Evolutionary conservation across 2,329 filamentous ascomycete genomes (phyloP), one percentile per base, ranked within the genome.

Genomic region (Aspergillus neotritici): DNA sequence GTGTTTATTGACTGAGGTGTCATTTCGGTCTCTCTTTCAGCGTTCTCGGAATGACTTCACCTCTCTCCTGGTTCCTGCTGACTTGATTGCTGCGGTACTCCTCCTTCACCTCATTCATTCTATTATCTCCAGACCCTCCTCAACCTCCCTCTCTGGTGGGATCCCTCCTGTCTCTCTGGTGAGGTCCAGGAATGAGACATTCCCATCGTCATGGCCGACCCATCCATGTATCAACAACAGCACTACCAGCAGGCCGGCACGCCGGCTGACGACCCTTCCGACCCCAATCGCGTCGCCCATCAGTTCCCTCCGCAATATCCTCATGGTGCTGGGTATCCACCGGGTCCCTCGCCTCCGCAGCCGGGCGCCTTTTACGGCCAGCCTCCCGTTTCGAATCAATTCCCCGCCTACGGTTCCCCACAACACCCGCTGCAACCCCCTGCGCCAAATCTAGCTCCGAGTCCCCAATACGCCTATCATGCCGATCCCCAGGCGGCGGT

Each of bases 231-330:
- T 55, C 60, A 69, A 25, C 21, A 25, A 25, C 21, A 25, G 21
- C 21, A 25, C 21, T 25, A 25, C 21, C 21, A 25, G 21, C 61
- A 66, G 50, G 57, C 53, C 36, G 48, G 46, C 25, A 52, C 47
- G 42, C 56, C 63, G 49, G 56, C 57, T 51, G 76, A 82, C 52
- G 68, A 74, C 69, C 78, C 59, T 72, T 78, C 66, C 66, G 80
- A 65, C 68, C 76, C 57, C 67, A 73, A 66, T 63, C 69, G 62
- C 71, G 69, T 46, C 66, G 63, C 55, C 7, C 75, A 78, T 50
- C 75, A 56, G 13, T 29, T 73, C 37, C 70, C 70, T 46, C 71
- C 73, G 51, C 78, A 80, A 55, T 82, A 82, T 62, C 58, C 61
- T 37, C 55, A 65, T 44, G 52, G 63, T 40, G 58, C 66, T 44